Evolutionary conservation across 108 stramenopile genomes (phyloP).

Genomic region (Stephanodiscus triporus): DNA sequence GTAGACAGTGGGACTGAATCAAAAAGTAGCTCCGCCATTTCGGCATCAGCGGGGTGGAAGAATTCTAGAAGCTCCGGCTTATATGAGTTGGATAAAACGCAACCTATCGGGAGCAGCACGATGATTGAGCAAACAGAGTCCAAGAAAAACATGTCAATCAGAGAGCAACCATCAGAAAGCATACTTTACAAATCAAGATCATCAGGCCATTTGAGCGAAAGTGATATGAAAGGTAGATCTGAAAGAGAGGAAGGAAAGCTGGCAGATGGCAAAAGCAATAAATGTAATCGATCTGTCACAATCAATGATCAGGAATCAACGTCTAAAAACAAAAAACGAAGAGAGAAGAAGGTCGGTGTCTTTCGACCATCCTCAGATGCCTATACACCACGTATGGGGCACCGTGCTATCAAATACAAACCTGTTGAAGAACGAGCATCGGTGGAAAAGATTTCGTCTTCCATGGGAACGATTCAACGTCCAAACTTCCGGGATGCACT

Average conservation of each 20-base stretch:
- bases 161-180: neutral
- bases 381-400: constrained; percentile 84
- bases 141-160: neutral
- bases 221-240: neutral
- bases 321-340: constrained; percentile 21
- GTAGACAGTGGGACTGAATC: constrained; percentile 23
- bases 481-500: constrained; percentile 91
- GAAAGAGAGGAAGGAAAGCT: constrained; percentile 1
- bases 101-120: neutral
- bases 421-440: constrained; percentile 68
- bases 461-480: constrained; percentile 82
- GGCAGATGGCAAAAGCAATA: constrained; percentile 27
- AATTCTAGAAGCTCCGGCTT: neutral
- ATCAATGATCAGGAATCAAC: constrained; percentile 24
- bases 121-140: neutral
- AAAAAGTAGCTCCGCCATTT: constrained; percentile 22
- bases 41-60: constrained; percentile 3
- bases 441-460: constrained; percentile 62
- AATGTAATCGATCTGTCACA: constrained; percentile 11
- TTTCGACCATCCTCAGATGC: constrained; percentile 88
- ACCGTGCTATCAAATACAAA: constrained; percentile 73
- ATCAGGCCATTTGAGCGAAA: constrained; percentile 22
- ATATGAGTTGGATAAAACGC: neutral
- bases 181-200: constrained; percentile 28
- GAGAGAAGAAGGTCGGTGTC: constrained; percentile 56